Percentiles rank a stretch among this genome's conserved stretches.
These are phyloP conservation scores for Schizochytrium sp. DNA, from an alignment of 108 stramenopile species.

Conservation along the genomic window DNA sequence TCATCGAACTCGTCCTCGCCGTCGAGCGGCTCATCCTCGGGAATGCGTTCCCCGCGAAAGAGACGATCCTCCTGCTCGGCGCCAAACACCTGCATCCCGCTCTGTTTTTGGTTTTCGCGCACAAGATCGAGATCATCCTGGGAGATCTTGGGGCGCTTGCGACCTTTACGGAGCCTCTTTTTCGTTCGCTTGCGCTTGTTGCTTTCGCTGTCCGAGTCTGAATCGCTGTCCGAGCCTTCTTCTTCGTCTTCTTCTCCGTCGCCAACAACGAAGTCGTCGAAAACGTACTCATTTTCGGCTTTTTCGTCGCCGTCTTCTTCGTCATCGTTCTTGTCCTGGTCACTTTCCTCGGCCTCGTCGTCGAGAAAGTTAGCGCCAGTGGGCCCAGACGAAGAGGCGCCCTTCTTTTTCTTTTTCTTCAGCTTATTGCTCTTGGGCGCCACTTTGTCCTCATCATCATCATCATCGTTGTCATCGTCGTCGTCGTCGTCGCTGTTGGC, in stretches of 20 bases:
- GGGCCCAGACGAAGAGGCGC: background rate
- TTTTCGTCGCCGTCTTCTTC: background rate
- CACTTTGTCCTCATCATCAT: background rate
- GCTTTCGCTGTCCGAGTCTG: background rate
- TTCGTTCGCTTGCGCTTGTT: background rate
- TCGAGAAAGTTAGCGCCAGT: background rate
- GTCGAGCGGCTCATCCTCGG: background rate
- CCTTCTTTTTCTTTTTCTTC: background rate
- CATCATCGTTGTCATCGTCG: background rate
- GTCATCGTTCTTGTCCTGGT: background rate
- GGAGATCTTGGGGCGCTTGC: background rate
- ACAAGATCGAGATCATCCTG: slow-evolving; percentile 1
- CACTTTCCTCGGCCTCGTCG: background rate
- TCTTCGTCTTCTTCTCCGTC: background rate
- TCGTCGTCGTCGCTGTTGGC: background rate
- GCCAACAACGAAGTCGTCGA: background rate
- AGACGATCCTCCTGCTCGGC: background rate
- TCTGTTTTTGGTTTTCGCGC: background rate
- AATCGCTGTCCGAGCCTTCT: background rate
- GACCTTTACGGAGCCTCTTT: background rate
- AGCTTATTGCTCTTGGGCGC: background rate
- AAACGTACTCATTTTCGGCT: background rate
- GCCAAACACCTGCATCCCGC: background rate
- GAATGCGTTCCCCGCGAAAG: background rate
- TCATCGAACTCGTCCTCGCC: slow-evolving; percentile 5